These are phyloP conservation scores for Davidsoniella neocaledoniae DNA, from an alignment of 2,329 filamentous ascomycete genomes.

Conservation along the genomic window DNA sequence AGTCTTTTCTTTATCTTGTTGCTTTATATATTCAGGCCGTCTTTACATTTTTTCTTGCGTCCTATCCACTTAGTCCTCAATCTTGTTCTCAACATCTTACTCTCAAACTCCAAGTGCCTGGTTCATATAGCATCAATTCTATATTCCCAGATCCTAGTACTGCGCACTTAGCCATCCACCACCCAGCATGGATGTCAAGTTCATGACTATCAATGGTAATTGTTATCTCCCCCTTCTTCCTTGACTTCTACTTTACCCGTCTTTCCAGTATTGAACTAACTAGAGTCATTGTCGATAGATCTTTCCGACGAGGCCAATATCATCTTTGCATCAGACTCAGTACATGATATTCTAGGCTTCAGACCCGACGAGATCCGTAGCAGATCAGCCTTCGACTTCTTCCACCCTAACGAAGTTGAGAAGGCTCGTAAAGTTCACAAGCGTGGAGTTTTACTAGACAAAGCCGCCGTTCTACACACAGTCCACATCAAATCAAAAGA, in stretches of 20 bases:
- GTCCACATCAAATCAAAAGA: slow-evolving; percentile 6
- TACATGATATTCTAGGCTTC: slow-evolving; percentile 70
- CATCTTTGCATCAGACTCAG: slow-evolving; percentile 68
- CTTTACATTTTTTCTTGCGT: no score
- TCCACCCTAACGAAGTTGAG: slow-evolving; percentile 65
- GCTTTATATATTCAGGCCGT: no score
- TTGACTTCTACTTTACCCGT: background rate
- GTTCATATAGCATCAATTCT: no score
- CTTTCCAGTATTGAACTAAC: background rate
- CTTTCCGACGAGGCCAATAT: slow-evolving; percentile 60
- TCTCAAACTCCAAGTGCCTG: no score
- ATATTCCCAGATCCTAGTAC: no score
- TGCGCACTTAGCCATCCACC: no score
- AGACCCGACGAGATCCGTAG: slow-evolving; percentile 58
- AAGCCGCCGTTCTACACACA: slow-evolving; percentile 58
- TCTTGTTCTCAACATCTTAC: no score
- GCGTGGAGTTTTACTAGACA: slow-evolving; percentile 60
- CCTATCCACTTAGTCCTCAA: no score
- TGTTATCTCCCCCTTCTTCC: slow-evolving; percentile 12
- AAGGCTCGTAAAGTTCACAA: slow-evolving; percentile 57
- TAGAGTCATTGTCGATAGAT: slow-evolving; percentile 30
- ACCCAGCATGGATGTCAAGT: slow-evolving; percentile 58
- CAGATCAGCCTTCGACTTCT: slow-evolving; percentile 70
- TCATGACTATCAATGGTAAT: slow-evolving; percentile 81
- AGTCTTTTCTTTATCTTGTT: no score